These are phyloP conservation scores for Ceratocystis papillata DNA, from an alignment of 2,329 filamentous ascomycete genomes.

Conservation along the genomic window DNA sequence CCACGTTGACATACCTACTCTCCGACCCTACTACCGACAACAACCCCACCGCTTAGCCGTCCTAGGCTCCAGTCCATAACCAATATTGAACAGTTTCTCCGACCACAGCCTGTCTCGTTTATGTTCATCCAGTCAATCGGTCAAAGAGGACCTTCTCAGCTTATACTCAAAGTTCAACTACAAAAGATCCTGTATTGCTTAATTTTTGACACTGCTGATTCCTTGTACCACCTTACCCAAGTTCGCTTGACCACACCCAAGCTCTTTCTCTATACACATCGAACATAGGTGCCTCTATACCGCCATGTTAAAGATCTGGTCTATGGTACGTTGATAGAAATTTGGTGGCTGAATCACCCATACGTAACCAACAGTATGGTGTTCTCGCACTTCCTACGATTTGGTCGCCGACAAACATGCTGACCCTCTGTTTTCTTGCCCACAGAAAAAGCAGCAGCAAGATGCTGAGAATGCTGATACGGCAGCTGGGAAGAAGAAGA, in stretches of 20 bases:
- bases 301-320: conserved; percentile 96
- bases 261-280: background rate
- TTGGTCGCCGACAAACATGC: background rate
- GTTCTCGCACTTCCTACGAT: conserved; percentile 24
- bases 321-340: conserved; percentile 57
- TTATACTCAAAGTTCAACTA: background rate
- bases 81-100: too few species aligned
- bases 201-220: background rate
- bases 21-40: too few species aligned
- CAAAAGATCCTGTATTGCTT: background rate
- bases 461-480: conserved; percentile 76
- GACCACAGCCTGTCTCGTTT: too few species aligned
- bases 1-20: too few species aligned
- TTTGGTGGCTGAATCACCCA: background rate
- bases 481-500: conserved; percentile 81
- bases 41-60: too few species aligned
- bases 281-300: background rate
- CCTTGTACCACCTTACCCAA: background rate
- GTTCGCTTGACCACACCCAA: background rate
- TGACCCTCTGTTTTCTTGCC: background rate
- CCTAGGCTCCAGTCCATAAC: too few species aligned
- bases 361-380: too few species aligned
- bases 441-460: conserved; percentile 91
- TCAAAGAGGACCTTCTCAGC: background rate
- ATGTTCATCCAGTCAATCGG: too few species aligned